Evolutionary conservation across 2,329 filamentous ascomycete species (phyloP), one percentile per base, ranked within the genome.

Genomic region (Phialophora verrucosa): DNA sequence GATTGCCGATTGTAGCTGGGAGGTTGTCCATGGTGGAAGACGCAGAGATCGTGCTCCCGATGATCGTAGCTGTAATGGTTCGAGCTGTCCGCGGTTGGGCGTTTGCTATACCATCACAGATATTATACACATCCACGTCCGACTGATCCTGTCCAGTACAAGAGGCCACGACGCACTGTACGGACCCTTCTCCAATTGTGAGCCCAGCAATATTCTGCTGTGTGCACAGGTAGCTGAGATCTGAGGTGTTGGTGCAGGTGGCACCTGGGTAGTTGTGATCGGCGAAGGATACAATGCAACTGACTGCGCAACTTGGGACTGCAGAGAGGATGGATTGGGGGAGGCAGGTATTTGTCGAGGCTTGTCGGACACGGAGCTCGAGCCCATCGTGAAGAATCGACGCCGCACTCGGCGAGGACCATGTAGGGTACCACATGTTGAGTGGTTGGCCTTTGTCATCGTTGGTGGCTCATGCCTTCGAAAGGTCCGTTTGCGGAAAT

Each of bases 121-220:
- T 87, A 25, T 77, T 79, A 62, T 84, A 78, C 2, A 83, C 80
- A 32, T 79, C 77, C 71, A 81, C 73, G 76, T 83, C 77, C 38
- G 74, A 71, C 10, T 75, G 75, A 59, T 85, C 82, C 11, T 77
- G 73, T 2, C 80, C 78, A 4, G 79, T 75, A 75, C 90, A 93
- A 14, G 77, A 78, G 2, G 85, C 85, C 8, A 85, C 80, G 38
- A 91, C 83, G 75, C 90, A 93, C 73, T 89, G 85, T 68, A 91
- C 77, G 4, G 87, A 88, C 11, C 84, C 90, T 77, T 92, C 90
- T n/a, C 89, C 90, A 56, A 92, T 73, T 1, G 90, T 92, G 72
- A 88, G 89, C 10, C 87, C 88, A 32, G 84, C 84, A 12, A 76
- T 78, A 8, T 88, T 88, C 38, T 81, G 80, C 65, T 83, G 81